These are phyloP conservation scores for Pseudopediastrum boryanum DNA, from an alignment of 139 green algal genomes.

Conservation along the genomic window DNA sequence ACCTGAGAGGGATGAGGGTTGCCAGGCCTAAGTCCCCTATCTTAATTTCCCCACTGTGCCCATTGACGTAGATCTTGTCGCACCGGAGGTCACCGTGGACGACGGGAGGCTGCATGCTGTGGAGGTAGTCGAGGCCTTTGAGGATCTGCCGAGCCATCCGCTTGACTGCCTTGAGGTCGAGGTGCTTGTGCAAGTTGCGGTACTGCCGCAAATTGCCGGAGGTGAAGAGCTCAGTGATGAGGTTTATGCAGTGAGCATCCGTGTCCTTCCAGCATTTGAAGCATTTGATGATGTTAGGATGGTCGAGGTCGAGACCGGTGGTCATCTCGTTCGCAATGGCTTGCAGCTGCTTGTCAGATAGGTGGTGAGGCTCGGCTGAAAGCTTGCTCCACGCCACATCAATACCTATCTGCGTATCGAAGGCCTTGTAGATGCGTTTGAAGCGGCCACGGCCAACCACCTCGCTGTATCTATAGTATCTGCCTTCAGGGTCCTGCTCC, in stretches of 20 bases:
- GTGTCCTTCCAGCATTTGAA: constrained; percentile 83
- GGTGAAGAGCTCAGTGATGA: constrained; percentile 96
- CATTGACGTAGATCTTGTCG: constrained; percentile 96
- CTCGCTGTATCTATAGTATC: constrained; percentile 71
- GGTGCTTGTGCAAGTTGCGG: constrained; percentile 77
- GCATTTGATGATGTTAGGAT: constrained; percentile 91
- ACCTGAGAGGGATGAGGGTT: constrained; percentile 81
- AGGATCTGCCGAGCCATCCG: constrained; percentile 90
- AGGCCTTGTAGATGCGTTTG: constrained; percentile 84
- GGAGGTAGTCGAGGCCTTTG: constrained; percentile 87
- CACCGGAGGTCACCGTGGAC: constrained; percentile 97
- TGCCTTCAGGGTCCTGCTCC: constrained; percentile 58
- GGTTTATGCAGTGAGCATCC: constrained; percentile 81
- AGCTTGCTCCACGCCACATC: constrained; percentile 95
- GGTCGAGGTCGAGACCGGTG: constrained; percentile 82
- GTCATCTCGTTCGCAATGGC: constrained; percentile 77
- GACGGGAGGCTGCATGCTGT: constrained; percentile 86
- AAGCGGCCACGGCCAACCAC: constrained; percentile 80
- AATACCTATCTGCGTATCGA: constrained; percentile 85
- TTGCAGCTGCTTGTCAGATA: constrained; percentile 72
- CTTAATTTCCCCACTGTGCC: constrained; percentile 92
- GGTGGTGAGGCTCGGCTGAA: constrained; percentile 51
- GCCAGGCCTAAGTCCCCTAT: constrained; percentile 92
- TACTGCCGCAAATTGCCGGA: constrained; percentile 90
- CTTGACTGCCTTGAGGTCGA: constrained; percentile 88